phyloP scores from a whole-genome alignment of 768 basidiomycete genomes.

The Phaeolepiota aurea region DNA sequence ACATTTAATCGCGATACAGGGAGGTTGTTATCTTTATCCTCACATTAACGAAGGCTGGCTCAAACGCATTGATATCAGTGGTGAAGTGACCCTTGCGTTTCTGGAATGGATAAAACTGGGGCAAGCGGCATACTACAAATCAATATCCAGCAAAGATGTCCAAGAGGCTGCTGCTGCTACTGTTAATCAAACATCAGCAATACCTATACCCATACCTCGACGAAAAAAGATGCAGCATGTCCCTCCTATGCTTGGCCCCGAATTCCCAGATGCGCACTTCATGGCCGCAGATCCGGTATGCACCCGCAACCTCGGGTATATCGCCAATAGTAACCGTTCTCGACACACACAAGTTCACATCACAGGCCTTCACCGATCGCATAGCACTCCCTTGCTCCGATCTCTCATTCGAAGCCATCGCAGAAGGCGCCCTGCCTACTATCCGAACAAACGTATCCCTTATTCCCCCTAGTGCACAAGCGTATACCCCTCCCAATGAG shows the following conservation, averaged over 20 bases:
- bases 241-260: slow-evolving; percentile 23
- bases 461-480: background rate
- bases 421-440: slow-evolving; percentile 43
- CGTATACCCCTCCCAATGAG: background rate
- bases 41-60: background rate
- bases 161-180: background rate
- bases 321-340: background rate
- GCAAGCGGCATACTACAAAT: slow-evolving; percentile 14
- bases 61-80: slow-evolving; percentile 25
- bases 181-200: slow-evolving; percentile 2
- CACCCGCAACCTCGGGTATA: slow-evolving; percentile 3
- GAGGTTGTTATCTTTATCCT: background rate
- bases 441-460: background rate
- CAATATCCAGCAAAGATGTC: background rate
- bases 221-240: slow-evolving; percentile 13
- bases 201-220: slow-evolving; percentile 9
- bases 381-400: slow-evolving; percentile 46
- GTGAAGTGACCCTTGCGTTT: slow-evolving; percentile 53
- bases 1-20: slow-evolving; percentile 4
- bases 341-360: slow-evolving; percentile 43
- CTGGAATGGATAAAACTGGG: slow-evolving; percentile 52
- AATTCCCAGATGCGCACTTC: slow-evolving; percentile 23
- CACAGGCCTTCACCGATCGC: slow-evolving; percentile 46
- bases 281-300: slow-evolving; percentile 48
- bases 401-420: slow-evolving; percentile 56